Conservation (phyloP, 176 grass and related monocot genomes). For the Zoysia pacifica region DNA sequence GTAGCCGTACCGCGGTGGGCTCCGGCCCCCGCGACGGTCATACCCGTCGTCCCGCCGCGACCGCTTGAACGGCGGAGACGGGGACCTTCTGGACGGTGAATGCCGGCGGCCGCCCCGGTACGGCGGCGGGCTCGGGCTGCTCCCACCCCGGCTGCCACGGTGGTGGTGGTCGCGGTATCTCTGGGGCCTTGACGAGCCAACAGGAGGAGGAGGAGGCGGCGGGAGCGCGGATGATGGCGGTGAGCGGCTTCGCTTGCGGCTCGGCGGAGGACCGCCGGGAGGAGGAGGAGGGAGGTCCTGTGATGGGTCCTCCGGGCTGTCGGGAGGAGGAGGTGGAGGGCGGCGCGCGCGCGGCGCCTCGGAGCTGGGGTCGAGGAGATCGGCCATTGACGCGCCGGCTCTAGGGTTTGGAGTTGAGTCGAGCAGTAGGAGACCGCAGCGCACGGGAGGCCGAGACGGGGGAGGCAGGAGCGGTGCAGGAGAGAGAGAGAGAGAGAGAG, state of each 20-base stretch:
- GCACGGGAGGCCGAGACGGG: background rate
- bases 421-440: background rate
- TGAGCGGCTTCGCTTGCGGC: slow-evolving; percentile 70
- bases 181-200: slow-evolving; percentile 61
- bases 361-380: slow-evolving; percentile 70
- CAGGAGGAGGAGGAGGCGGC: slow-evolving; percentile 32
- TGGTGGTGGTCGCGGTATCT: slow-evolving; percentile 57
- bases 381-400: slow-evolving; percentile 62
- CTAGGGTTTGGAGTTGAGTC: slow-evolving; percentile 43
- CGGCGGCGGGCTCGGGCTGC: slow-evolving; percentile 62
- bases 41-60: slow-evolving; percentile 82
- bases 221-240: slow-evolving; percentile 48
- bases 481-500: background rate
- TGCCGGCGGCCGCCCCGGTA: slow-evolving; percentile 51
- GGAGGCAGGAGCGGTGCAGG: background rate
- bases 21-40: slow-evolving; percentile 78
- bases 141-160: slow-evolving; percentile 44
- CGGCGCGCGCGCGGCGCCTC: slow-evolving; percentile 55
- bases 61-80: slow-evolving; percentile 76
- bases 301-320: slow-evolving; percentile 60
- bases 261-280: slow-evolving; percentile 38
- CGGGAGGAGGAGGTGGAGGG: slow-evolving; percentile 40
- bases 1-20: slow-evolving; percentile 60
- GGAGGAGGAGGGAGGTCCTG: slow-evolving; percentile 58
- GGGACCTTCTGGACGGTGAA: slow-evolving; percentile 69